Conservation (phyloP, 192 early-diverging fungal species). For the Podila epigama region DNA sequence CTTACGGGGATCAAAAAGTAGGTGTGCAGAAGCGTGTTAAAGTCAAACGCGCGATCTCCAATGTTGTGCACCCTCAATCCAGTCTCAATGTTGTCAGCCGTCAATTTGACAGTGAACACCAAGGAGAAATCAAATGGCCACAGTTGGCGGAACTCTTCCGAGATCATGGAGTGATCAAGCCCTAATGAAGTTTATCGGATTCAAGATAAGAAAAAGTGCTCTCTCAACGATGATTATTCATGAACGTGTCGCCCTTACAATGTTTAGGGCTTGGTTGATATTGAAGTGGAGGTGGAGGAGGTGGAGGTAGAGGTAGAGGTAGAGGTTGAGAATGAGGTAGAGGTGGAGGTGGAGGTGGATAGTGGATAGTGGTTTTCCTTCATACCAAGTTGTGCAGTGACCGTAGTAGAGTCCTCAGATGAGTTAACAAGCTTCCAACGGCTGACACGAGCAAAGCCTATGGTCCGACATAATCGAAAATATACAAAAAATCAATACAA, state of each 20-base stretch:
- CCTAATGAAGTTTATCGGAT: constrained; percentile 35
- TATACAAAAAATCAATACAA: neutral
- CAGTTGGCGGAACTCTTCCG: constrained; percentile 55
- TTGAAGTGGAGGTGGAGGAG: too few relatives aligned
- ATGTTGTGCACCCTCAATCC: constrained; percentile 78
- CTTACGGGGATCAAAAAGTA: constrained; percentile 78
- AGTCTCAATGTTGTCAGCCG: constrained; percentile 75
- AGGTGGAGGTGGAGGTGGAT: neutral
- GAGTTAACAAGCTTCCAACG: constrained; percentile 39
- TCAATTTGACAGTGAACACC: constrained; percentile 82
- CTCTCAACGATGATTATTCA: too few relatives aligned
- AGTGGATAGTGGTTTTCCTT: neutral
- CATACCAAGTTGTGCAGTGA: constrained; percentile 37
- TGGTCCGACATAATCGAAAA: neutral
- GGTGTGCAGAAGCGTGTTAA: constrained; percentile 93
- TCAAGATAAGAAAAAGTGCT: too few relatives aligned
- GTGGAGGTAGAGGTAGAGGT: too few relatives aligned
- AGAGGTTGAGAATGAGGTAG: too few relatives aligned
- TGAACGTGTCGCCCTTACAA: too few relatives aligned
- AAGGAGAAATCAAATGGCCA: constrained; percentile 83
- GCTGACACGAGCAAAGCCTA: constrained; percentile 32
- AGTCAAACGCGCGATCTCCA: constrained; percentile 72
- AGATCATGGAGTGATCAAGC: constrained; percentile 62
- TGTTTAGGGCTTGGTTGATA: too few relatives aligned
- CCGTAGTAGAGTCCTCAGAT: constrained; percentile 12